Conservation (phyloP, 2,329 filamentous ascomycete genomes). For the Alternaria burnsii region DNA sequence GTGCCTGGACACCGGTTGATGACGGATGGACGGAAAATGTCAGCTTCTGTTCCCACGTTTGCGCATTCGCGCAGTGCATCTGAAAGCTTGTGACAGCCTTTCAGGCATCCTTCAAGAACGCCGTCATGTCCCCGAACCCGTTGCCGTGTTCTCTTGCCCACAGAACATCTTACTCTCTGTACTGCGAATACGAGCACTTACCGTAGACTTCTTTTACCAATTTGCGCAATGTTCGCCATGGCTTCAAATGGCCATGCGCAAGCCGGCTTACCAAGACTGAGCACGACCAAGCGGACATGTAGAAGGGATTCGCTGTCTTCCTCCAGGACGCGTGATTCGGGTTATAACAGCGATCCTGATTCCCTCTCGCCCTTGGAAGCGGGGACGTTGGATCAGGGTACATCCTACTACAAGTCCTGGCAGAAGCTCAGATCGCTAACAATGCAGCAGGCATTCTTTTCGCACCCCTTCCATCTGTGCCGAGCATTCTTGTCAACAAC, state of each 20-base stretch:
- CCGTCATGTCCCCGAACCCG: not conserved
- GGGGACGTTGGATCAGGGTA: slow-evolving; percentile 25
- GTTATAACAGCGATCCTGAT: slow-evolving; percentile 43
- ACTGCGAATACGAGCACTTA: slow-evolving; percentile 11
- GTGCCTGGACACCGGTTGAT: slow-evolving; percentile 21
- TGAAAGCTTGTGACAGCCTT: slow-evolving; percentile 19
- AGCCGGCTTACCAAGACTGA: slow-evolving; percentile 28
- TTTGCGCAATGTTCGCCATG: slow-evolving; percentile 26
- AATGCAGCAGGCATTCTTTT: slow-evolving; percentile 14
- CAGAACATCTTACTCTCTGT: not conserved
- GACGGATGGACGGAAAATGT: slow-evolving; percentile 13
- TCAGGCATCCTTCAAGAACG: slow-evolving; percentile 18
- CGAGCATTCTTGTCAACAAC: slow-evolving; percentile 11
- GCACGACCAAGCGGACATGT: slow-evolving; percentile 22
- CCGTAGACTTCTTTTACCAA: not conserved
- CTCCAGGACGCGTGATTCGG: slow-evolving; percentile 41
- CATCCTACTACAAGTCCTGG: not conserved
- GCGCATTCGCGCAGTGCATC: slow-evolving; percentile 28
- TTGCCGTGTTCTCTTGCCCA: not conserved
- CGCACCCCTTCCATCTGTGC: slow-evolving; percentile 10
- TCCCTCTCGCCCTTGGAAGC: slow-evolving; percentile 39
- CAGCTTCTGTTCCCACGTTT: slow-evolving; percentile 27
- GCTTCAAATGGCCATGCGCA: slow-evolving; percentile 15
- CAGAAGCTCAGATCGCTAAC: slow-evolving; percentile 14
- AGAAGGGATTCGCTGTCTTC: slow-evolving; percentile 41